Percentiles rank a stretch among this genome's conserved stretches.
These are phyloP conservation scores for Tuber borchii DNA, from an alignment of 495 filamentous ascomycete genomes.

Conservation along the genomic window DNA sequence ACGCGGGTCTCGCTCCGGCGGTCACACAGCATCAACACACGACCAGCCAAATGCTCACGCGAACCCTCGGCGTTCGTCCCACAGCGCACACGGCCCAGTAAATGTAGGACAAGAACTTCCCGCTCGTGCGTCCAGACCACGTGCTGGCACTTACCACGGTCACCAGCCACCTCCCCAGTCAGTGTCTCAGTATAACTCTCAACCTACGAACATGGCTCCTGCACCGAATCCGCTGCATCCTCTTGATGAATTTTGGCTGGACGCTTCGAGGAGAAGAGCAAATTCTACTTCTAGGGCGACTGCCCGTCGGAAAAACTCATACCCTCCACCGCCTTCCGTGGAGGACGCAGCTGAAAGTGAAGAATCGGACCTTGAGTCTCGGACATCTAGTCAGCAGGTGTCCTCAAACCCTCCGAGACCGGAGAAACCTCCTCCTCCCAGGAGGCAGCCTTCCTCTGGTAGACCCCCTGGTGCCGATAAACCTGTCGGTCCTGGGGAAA, in stretches of 20 bases:
- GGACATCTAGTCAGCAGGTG: background rate
- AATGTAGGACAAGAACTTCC: background rate
- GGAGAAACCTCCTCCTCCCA: background rate
- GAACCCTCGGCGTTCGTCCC: background rate
- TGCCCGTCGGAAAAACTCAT: background rate
- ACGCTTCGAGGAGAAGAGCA: background rate
- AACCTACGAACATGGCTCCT: background rate
- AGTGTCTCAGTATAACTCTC: background rate
- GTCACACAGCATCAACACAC: background rate
- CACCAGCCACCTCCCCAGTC: background rate
- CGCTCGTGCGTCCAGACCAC: background rate
- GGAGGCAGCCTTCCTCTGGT: background rate
- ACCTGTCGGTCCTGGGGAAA: background rate
- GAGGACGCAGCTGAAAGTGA: constrained; percentile 2
- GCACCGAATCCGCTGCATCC: background rate
- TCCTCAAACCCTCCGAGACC: background rate
- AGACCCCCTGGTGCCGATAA: background rate
- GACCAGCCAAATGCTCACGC: background rate
- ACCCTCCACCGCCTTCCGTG: background rate
- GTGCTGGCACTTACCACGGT: background rate
- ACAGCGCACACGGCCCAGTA: background rate
- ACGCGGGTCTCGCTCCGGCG: background rate
- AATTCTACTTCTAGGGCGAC: background rate
- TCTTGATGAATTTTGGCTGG: background rate
- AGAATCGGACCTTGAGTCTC: constrained; percentile 2